These are phyloP conservation scores for Neospermospora avenae DNA, from an alignment of 2,329 filamentous ascomycete genomes.

Conservation along the genomic window DNA sequence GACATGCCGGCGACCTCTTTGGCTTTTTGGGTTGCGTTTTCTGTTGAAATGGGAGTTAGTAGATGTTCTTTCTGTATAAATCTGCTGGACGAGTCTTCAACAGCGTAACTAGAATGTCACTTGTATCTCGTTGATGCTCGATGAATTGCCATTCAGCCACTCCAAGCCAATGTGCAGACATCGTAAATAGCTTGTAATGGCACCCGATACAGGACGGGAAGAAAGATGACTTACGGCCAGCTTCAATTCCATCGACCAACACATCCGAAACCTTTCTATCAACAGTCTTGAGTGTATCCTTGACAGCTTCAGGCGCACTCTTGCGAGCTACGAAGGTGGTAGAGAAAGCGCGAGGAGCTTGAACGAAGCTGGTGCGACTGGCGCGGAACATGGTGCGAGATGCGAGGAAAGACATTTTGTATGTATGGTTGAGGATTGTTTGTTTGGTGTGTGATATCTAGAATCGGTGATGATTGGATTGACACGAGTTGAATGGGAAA, in stretches of 20 bases:
- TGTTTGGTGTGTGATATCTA: background rate
- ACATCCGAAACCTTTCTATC: constrained; percentile 60
- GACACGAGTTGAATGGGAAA: background rate
- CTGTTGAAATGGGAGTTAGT: constrained; percentile 35
- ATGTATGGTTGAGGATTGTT: background rate
- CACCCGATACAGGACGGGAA: background rate
- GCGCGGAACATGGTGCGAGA: constrained; percentile 37
- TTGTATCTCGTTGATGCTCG: background rate
- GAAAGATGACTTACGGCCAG: constrained; percentile 50
- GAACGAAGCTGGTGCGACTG: constrained; percentile 34
- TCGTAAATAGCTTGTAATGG: background rate
- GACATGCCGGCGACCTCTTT: constrained; percentile 40
- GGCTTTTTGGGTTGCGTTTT: constrained; percentile 43
- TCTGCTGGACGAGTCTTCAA: no score
- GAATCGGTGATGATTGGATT: background rate
- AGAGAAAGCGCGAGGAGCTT: constrained; percentile 46
- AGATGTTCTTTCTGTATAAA: background rate
- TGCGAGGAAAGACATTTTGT: constrained; percentile 52
- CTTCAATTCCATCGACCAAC: constrained; percentile 58
- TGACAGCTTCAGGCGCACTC: constrained; percentile 51
- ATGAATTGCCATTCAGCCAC: background rate
- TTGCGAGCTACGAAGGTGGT: constrained; percentile 46
- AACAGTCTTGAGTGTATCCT: constrained; percentile 57
- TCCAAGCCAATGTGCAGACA: no score
- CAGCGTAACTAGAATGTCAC: no score